Evolutionary conservation across 768 basidiomycete species (phyloP).

Genomic region (Glaciozyma martinii): DNA sequence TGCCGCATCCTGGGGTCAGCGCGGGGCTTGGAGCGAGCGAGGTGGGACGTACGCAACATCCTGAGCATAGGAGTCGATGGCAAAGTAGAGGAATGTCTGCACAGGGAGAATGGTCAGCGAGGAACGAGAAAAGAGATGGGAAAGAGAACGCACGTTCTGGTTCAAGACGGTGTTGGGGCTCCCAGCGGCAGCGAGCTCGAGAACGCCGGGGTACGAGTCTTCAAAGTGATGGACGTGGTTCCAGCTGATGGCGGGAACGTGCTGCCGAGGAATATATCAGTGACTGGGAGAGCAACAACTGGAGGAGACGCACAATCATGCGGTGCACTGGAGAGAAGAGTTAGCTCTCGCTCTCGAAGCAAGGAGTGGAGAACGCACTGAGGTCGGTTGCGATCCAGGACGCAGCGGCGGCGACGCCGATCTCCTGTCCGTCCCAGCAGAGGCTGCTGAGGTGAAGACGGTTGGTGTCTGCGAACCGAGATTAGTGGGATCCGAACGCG

Average conservation of each 20-base stretch:
- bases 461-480: conserved; percentile 1
- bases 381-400: conserved; percentile 22
- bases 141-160: not conserved
- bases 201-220: conserved; percentile 7
- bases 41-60: conserved; percentile 6
- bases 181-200: conserved; percentile 17
- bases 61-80: conserved; percentile 22
- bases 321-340: not conserved
- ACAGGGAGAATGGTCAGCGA: not conserved
- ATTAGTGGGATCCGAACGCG: no score
- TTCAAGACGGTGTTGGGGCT: not conserved
- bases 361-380: no score
- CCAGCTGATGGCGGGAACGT: conserved; percentile 17
- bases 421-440: conserved; percentile 25
- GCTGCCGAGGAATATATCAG: not conserved
- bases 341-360: no score
- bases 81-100: not conserved
- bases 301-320: not conserved
- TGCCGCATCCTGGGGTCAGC: no score
- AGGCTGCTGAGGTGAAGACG: conserved; percentile 11
- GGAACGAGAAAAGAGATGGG: not conserved
- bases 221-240: conserved; percentile 8
- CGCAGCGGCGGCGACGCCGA: conserved; percentile 2
- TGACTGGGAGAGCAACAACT: no score
- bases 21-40: no score